Evolutionary conservation across 2,329 filamentous ascomycete genomes (phyloP).

Genomic region (Fusarium sp.): DNA sequence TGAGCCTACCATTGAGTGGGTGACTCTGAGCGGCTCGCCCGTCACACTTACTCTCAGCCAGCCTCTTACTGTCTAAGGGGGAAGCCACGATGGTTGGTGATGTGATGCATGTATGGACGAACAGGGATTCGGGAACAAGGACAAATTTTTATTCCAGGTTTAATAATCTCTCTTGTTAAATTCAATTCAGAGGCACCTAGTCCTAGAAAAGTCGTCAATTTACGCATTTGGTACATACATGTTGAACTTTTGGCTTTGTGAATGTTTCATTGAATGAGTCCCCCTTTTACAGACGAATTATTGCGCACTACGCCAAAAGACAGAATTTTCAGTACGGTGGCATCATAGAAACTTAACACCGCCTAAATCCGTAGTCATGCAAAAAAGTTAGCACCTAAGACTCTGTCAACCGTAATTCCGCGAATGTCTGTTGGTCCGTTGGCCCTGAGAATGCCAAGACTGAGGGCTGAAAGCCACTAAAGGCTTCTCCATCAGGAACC

Average conservation of each 20-base stretch:
- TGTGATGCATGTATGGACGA: background rate
- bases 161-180: background rate
- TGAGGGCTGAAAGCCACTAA: background rate
- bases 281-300: background rate
- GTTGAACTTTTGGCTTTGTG: background rate
- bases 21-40: slow-evolving; percentile 20
- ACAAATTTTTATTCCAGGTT: background rate
- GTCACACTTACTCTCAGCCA: slow-evolving; percentile 7
- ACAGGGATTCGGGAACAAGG: background rate
- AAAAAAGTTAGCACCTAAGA: background rate
- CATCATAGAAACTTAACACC: background rate
- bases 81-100: background rate
- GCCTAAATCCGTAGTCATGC: background rate
- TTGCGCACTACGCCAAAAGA: background rate
- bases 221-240: background rate
- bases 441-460: background rate
- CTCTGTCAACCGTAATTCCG: background rate
- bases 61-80: background rate
- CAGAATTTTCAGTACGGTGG: background rate
- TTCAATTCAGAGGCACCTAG: background rate
- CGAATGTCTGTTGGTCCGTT: background rate
- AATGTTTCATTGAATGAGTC: background rate
- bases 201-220: background rate
- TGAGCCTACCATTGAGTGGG: slow-evolving; percentile 35
- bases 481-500: background rate